Evolutionary conservation across 768 basidiomycete genomes (phyloP).

Genomic region (Cystobasidium ongulense): DNA sequence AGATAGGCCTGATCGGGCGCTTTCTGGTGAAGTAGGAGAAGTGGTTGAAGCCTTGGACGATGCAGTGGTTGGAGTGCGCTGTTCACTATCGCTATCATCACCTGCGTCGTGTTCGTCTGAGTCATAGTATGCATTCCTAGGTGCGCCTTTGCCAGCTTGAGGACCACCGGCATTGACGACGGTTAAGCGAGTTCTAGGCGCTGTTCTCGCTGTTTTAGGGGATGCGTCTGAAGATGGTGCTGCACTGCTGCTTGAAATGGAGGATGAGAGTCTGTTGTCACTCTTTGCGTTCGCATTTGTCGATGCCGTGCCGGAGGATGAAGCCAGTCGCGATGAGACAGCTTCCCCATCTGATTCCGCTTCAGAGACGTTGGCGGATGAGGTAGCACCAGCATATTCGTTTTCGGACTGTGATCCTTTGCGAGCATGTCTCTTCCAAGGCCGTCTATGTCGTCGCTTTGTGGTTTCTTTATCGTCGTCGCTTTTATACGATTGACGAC

Average conservation of each 20-base stretch:
- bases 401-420: background rate
- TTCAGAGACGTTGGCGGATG: background rate
- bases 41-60: background rate
- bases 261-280: background rate
- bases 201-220: background rate
- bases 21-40: background rate
- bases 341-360: background rate
- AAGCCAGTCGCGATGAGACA: background rate
- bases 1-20: background rate
- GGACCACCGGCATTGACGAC: background rate
- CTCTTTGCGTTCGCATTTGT: background rate
- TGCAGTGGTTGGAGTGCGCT: background rate
- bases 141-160: background rate
- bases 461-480: background rate
- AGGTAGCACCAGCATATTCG: background rate
- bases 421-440: background rate
- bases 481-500: background rate
- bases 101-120: background rate
- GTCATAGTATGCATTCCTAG: conserved; percentile 2
- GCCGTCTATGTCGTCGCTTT: background rate
- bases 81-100: background rate
- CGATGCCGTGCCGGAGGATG: background rate
- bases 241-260: background rate
- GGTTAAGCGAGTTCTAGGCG: background rate
- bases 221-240: background rate